Conservation (phyloP, 352 stramenopile genomes). For the Phytophthora ramorum region DNA sequence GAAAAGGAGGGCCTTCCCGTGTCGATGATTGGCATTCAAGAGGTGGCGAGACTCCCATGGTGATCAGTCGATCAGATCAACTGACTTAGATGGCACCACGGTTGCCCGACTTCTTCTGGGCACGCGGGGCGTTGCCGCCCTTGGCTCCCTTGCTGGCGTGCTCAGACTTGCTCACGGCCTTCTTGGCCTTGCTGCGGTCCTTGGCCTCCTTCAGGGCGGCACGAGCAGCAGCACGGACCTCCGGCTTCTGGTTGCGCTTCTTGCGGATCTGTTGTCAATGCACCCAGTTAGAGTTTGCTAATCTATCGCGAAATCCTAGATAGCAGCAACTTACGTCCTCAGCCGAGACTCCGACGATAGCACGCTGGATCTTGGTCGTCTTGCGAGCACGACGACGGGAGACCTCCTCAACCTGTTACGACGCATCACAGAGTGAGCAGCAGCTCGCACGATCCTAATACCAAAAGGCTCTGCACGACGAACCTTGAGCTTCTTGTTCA, state of each 20-base stretch:
- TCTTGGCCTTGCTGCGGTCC: slow-evolving; percentile 91
- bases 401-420: slow-evolving; percentile 78
- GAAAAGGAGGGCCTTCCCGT: slow-evolving; percentile 37
- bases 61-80: slow-evolving; percentile 32
- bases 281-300: slow-evolving; percentile 4
- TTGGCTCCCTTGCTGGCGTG: slow-evolving; percentile 67
- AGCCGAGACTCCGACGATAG: slow-evolving; percentile 96
- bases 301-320: background rate
- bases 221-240: slow-evolving; percentile 91
- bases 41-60: slow-evolving; percentile 40
- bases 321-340: slow-evolving; percentile 85
- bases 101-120: slow-evolving; percentile 92
- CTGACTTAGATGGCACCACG: slow-evolving; percentile 85
- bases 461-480: slow-evolving; percentile 6
- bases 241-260: slow-evolving; percentile 97
- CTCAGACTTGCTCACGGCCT: slow-evolving; percentile 65
- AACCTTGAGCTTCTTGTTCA: slow-evolving; percentile 99
- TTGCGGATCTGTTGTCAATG: slow-evolving; percentile 91
- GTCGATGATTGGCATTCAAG: slow-evolving; percentile 48
- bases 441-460: background rate
- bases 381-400: slow-evolving; percentile 89
- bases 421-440: slow-evolving; percentile 7
- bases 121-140: slow-evolving; percentile 66
- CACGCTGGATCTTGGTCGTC: slow-evolving; percentile 97
- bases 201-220: slow-evolving; percentile 94